These are phyloP conservation scores for Botrytis elliptica DNA, from an alignment of 2,329 filamentous ascomycete species.

Conservation along the genomic window DNA sequence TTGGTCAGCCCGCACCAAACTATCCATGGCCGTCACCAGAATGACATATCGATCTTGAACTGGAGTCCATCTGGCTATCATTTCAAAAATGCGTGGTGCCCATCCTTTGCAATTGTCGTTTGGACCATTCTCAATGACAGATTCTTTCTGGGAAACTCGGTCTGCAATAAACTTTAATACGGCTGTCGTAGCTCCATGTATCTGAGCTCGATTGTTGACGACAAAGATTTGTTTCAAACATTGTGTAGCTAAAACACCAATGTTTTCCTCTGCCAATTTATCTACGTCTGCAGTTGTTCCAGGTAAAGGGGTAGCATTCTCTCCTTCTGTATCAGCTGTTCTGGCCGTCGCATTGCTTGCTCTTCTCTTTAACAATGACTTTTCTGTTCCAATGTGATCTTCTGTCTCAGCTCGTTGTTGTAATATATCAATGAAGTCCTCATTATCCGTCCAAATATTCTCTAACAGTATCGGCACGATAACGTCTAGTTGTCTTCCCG, in stretches of 20 bases:
- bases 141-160: conserved; percentile 52
- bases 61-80: conserved; percentile 82
- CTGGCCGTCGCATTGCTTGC: conserved; percentile 77
- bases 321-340: conserved; percentile 62
- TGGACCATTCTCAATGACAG: conserved; percentile 49
- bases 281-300: conserved; percentile 85
- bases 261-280: conserved; percentile 84
- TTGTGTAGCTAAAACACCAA: conserved; percentile 77
- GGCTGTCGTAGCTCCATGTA: conserved; percentile 71
- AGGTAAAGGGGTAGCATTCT: conserved; percentile 70
- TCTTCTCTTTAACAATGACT: conserved; percentile 59
- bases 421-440: conserved; percentile 67
- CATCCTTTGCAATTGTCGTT: conserved; percentile 60
- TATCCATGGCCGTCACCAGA: conserved; percentile 77
- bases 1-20: conserved; percentile 65
- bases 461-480: conserved; percentile 83
- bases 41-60: conserved; percentile 95
- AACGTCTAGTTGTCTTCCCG: conserved; percentile 71
- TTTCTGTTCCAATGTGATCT: conserved; percentile 67
- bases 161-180: conserved; percentile 73
- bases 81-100: conserved; percentile 78
- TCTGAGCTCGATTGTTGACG: conserved; percentile 77
- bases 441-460: conserved; percentile 76
- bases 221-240: conserved; percentile 85
- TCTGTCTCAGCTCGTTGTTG: conserved; percentile 65